Conservation (phyloP, 768 basidiomycete genomes). For the Panus rudis region DNA sequence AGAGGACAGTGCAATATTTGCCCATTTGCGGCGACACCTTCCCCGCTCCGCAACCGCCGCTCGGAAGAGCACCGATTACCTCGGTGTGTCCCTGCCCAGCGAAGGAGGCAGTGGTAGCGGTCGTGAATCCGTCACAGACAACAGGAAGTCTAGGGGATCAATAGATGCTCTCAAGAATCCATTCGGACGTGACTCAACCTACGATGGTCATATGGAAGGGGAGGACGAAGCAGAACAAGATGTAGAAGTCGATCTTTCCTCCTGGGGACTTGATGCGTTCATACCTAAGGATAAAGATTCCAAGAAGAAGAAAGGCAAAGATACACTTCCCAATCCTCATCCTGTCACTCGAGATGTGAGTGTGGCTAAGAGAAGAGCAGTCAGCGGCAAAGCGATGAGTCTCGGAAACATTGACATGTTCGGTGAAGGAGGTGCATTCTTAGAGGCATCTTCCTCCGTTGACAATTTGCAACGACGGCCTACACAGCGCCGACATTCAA, state of each 20-base stretch:
- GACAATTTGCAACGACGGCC: slow-evolving; percentile 15
- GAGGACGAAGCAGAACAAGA: slow-evolving; percentile 44
- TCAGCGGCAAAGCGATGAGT: slow-evolving; percentile 43
- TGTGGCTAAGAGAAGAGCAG: slow-evolving; percentile 2
- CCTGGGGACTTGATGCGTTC: slow-evolving; percentile 79
- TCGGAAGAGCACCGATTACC: slow-evolving; percentile 55
- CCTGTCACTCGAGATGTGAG: slow-evolving; percentile 16
- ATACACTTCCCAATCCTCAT: slow-evolving; percentile 39
- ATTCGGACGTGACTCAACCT: slow-evolving; percentile 57
- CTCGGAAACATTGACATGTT: slow-evolving; percentile 54
- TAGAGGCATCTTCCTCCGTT: slow-evolving; percentile 31
- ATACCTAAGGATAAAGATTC: slow-evolving; percentile 53
- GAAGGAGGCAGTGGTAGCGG: slow-evolving; percentile 43
- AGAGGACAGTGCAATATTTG: slow-evolving; percentile 80
- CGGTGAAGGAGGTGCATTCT: slow-evolving; percentile 39
- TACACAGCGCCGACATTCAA: slow-evolving; percentile 44
- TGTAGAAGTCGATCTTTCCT: slow-evolving; percentile 72
- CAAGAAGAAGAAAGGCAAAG: slow-evolving; percentile 21
- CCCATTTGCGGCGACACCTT: slow-evolving; percentile 58
- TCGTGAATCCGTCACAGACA: slow-evolving; percentile 14
- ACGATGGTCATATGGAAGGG: slow-evolving; percentile 39
- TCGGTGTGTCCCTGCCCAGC: slow-evolving; percentile 60
- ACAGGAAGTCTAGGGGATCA: slow-evolving; percentile 41
- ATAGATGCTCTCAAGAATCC: slow-evolving; percentile 66
- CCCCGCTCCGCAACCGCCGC: slow-evolving; percentile 38